Percentiles rank a stretch among this genome's conserved stretches.
These are phyloP conservation scores for Agaricus sinodeliciosus DNA, from an alignment of 768 basidiomycete species.

Conservation along the genomic window DNA sequence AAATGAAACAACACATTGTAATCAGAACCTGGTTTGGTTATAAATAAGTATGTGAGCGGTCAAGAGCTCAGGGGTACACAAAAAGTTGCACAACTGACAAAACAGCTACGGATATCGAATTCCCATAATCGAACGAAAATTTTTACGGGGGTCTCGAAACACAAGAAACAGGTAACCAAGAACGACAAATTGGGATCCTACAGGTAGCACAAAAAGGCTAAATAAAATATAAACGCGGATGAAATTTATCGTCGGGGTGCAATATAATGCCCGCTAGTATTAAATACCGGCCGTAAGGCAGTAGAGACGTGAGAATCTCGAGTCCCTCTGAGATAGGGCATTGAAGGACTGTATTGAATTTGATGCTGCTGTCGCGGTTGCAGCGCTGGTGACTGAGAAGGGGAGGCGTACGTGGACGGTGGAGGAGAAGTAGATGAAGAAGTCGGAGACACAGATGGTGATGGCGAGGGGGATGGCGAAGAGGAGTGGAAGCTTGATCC, in stretches of 20 bases:
- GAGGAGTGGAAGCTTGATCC: constrained; percentile 15
- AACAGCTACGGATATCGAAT: no score
- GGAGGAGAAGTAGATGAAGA: constrained; percentile 2
- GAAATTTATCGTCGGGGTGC: not conserved
- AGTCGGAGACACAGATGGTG: constrained; percentile 13
- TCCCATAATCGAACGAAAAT: no score
- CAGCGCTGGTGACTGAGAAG: constrained; percentile 2
- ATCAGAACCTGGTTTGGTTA: no score
- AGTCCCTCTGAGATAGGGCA: constrained; percentile 23
- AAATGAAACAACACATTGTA: no score
- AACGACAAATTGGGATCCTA: not conserved
- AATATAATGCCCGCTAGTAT: not conserved
- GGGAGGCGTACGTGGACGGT: constrained; percentile 8
- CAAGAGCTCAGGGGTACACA: no score
- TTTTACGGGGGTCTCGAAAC: no score
- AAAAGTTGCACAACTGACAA: no score
- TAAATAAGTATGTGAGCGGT: no score
- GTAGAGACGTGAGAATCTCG: constrained; percentile 27
- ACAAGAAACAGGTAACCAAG: no score
- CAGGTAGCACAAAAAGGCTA: not conserved
- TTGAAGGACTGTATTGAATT: constrained; percentile 22
- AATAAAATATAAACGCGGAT: not conserved
- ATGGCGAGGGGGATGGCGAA: constrained; percentile 16
- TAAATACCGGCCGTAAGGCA: constrained; percentile 27
- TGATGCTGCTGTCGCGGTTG: constrained; percentile 3